Evolutionary conservation across 148 eudicot genomes (phyloP).

Genomic region (Mesembryanthemum crystallinum): DNA sequence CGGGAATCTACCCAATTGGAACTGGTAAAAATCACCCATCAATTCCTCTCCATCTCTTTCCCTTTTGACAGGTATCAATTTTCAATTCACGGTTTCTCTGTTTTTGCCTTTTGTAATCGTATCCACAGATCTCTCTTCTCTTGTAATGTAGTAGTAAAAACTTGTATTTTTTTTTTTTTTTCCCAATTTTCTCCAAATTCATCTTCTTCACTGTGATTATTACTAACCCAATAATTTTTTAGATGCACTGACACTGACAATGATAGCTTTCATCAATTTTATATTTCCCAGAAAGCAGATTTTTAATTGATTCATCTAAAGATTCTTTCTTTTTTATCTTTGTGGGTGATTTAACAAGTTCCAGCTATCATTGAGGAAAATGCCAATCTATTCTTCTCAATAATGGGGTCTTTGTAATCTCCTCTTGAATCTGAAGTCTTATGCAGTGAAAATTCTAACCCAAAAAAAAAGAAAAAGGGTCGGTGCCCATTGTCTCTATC

Average conservation of each 20-base stretch:
- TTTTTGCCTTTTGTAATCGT: background rate
- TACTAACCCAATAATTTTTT: background rate
- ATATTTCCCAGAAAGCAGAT: background rate
- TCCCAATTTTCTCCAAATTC: background rate
- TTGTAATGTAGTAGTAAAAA: too few species aligned
- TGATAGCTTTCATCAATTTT: background rate
- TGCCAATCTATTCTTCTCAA: slow-evolving; percentile 27
- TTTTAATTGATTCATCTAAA: slow-evolving; percentile 4
- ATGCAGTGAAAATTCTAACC: background rate
- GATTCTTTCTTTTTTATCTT: slow-evolving; percentile 12
- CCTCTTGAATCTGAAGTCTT: slow-evolving; percentile 21
- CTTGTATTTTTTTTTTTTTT: background rate
- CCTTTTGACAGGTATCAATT: background rate
- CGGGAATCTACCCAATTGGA: slow-evolving; percentile 5
- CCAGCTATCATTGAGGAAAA: slow-evolving; percentile 29
- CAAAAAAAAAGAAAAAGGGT: background rate
- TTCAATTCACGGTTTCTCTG: background rate
- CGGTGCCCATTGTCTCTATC: slow-evolving; percentile 5
- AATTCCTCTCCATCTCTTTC: background rate
- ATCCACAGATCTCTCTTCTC: background rate
- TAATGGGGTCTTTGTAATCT: slow-evolving; percentile 20
- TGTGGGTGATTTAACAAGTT: slow-evolving; percentile 2
- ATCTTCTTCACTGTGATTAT: background rate
- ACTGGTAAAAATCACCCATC: background rate
- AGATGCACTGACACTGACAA: background rate